Conservation (phyloP, 805 yeast species). For the Lipomyces mesembrius region DNA sequence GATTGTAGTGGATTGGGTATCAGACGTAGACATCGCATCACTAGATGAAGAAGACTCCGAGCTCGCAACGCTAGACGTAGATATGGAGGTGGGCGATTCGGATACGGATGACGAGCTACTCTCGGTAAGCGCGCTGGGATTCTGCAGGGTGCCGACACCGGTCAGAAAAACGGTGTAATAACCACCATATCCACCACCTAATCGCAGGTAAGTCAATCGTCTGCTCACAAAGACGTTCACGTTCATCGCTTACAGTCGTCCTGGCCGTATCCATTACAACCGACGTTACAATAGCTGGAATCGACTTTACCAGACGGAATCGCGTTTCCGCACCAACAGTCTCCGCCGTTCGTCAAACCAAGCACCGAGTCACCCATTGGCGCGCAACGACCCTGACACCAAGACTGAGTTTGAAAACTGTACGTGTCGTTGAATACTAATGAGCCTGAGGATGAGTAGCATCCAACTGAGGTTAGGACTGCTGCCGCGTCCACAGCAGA, state of each 20-base stretch:
- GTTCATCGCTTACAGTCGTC: constrained; percentile 57
- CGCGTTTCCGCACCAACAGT: constrained; percentile 70
- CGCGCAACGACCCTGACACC: constrained; percentile 60
- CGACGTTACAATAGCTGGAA: constrained; percentile 49
- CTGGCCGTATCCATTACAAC: constrained; percentile 65
- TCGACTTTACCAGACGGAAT: constrained; percentile 44
- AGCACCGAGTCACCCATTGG: constrained; percentile 52
- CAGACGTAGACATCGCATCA: constrained; percentile 36
- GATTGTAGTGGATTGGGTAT: constrained; percentile 35
- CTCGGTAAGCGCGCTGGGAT: constrained; percentile 28
- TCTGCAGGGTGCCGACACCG: constrained; percentile 33
- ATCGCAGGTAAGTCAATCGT: neutral
- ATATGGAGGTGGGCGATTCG: constrained; percentile 28
- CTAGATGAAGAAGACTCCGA: constrained; percentile 24
- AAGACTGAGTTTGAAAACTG: constrained; percentile 62
- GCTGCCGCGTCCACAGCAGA: neutral
- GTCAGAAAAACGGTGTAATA: constrained; percentile 47
- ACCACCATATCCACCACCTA: constrained; percentile 53
- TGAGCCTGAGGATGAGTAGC: constrained; percentile 48
- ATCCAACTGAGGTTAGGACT: constrained; percentile 44
- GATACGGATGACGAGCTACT: constrained; percentile 26
- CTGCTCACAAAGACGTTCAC: neutral
- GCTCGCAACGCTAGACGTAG: constrained; percentile 46
- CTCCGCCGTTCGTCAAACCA: constrained; percentile 56
- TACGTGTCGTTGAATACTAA: constrained; percentile 55